These are phyloP conservation scores for Yamadazyma aaseri DNA, from an alignment of 1,139 yeast species.

Conservation along the genomic window DNA sequence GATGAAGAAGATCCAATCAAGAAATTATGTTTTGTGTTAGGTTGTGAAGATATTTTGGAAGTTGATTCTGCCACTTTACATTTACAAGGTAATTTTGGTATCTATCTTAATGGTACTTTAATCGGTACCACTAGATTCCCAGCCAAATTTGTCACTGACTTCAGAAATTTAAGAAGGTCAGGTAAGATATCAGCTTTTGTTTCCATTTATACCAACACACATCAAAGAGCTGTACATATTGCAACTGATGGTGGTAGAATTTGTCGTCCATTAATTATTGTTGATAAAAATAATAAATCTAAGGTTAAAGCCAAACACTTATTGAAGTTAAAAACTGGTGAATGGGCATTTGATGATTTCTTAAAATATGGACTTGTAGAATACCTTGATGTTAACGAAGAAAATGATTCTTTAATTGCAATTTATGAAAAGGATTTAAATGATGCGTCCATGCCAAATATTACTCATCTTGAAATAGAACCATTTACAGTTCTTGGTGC, in stretches of 20 bases:
- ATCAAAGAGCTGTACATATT: constrained; percentile 90
- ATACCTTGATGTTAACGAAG: constrained; percentile 96
- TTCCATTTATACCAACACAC: constrained; percentile 84
- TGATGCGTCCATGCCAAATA: constrained; percentile 23
- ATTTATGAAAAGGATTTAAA: constrained; percentile 63
- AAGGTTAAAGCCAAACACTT: constrained; percentile 74
- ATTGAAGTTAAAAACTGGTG: constrained; percentile 58
- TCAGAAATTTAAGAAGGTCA: constrained; percentile 77
- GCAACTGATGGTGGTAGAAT: constrained; percentile 99
- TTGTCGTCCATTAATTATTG: constrained; percentile 93
- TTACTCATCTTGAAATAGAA: constrained; percentile 93
- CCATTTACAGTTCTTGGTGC: constrained; percentile 97
- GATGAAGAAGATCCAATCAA: constrained; percentile 91
- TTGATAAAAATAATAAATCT: constrained; percentile 62
- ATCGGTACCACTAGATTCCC: constrained; percentile 90
- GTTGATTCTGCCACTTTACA: constrained; percentile 86
- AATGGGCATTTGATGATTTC: constrained; percentile 86
- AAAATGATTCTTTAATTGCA: constrained; percentile 92
- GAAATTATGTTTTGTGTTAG: constrained; percentile 73
- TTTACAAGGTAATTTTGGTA: constrained; percentile 73
- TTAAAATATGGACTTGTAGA: constrained; percentile 85
- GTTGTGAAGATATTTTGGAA: constrained; percentile 82
- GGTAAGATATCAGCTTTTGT: constrained; percentile 89
- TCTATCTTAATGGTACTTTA: constrained; percentile 90
- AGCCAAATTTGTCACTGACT: constrained; percentile 69